phyloP scores from a whole-genome alignment of 352 stramenopile species.

The Halophytophthora batemanensis region DNA sequence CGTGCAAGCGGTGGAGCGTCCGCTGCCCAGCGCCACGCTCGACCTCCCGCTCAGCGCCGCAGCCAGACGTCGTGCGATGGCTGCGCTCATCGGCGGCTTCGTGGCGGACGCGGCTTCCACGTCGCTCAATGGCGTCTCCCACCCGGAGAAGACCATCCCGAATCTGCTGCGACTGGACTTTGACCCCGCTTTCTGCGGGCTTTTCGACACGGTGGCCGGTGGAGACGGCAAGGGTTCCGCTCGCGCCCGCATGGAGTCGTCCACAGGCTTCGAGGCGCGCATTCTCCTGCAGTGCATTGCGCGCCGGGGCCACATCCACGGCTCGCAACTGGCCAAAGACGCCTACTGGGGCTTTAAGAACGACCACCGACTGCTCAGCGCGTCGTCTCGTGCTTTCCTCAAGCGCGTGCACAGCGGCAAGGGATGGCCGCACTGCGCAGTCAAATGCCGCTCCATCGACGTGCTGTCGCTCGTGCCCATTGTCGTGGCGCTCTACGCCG shows the following conservation, averaged over 20 bases:
- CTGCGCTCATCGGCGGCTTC: slow-evolving; percentile 71
- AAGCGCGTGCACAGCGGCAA: slow-evolving; percentile 74
- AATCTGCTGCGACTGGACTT: slow-evolving; percentile 72
- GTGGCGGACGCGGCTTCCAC: slow-evolving; percentile 76
- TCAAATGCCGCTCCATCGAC: slow-evolving; percentile 81
- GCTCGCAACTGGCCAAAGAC: slow-evolving; percentile 72
- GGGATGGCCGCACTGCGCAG: slow-evolving; percentile 62
- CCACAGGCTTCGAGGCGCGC: slow-evolving; percentile 72
- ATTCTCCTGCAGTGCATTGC: slow-evolving; percentile 74
- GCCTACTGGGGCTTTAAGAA: slow-evolving; percentile 84
- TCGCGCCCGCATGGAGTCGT: slow-evolving; percentile 60
- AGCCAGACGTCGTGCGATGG: slow-evolving; percentile 53
- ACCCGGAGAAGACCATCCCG: slow-evolving; percentile 76
- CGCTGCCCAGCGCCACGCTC: slow-evolving; percentile 48
- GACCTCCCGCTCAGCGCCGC: slow-evolving; percentile 65
- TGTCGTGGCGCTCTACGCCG: slow-evolving; percentile 75
- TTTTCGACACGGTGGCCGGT: slow-evolving; percentile 44
- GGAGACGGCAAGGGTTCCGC: slow-evolving; percentile 27
- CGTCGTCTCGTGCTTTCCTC: slow-evolving; percentile 70
- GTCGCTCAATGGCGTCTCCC: slow-evolving; percentile 72
- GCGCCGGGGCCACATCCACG: slow-evolving; percentile 63
- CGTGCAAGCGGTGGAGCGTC: slow-evolving; percentile 41
- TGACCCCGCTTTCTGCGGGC: slow-evolving; percentile 72
- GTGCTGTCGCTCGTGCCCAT: slow-evolving; percentile 70
- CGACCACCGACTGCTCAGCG: slow-evolving; percentile 64